A percentile compares a stretch with the other conserved stretches of the same genome.
These are phyloP conservation scores for Tulasnella sp. DNA, from an alignment of 768 basidiomycete species.

Conservation along the genomic window DNA sequence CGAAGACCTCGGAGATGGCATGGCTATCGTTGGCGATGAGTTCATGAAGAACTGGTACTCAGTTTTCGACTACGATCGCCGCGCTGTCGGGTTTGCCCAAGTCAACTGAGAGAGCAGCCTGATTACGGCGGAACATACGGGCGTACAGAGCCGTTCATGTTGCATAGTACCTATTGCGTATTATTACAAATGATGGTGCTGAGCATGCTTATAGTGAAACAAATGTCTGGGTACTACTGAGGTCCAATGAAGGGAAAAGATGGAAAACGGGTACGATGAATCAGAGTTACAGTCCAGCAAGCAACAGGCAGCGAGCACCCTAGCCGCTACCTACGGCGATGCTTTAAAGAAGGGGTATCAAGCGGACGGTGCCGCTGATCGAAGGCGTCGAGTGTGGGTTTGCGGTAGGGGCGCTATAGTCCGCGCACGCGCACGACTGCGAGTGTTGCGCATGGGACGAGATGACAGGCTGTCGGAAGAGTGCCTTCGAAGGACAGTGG, in stretches of 20 bases:
- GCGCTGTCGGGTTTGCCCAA: slow-evolving; percentile 12
- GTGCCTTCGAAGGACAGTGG: background rate
- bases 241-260: background rate
- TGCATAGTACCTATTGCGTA: background rate
- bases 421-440: background rate
- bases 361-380: background rate
- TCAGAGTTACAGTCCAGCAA: background rate
- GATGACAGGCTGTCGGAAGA: background rate
- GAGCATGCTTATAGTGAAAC: background rate
- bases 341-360: background rate
- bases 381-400: background rate
- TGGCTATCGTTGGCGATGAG: slow-evolving; percentile 30
- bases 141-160: background rate
- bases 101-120: background rate
- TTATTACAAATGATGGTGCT: background rate
- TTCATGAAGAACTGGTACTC: slow-evolving; percentile 31
- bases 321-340: background rate
- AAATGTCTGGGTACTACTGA: background rate
- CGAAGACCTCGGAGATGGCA: slow-evolving; percentile 17
- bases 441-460: background rate
- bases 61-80: slow-evolving; percentile 23
- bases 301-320: background rate
- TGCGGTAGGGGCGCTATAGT: background rate
- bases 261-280: background rate
- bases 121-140: no score